Conservation (phyloP, 163 green algal genomes). For the Coccomyxa subellipsoidea region DNA sequence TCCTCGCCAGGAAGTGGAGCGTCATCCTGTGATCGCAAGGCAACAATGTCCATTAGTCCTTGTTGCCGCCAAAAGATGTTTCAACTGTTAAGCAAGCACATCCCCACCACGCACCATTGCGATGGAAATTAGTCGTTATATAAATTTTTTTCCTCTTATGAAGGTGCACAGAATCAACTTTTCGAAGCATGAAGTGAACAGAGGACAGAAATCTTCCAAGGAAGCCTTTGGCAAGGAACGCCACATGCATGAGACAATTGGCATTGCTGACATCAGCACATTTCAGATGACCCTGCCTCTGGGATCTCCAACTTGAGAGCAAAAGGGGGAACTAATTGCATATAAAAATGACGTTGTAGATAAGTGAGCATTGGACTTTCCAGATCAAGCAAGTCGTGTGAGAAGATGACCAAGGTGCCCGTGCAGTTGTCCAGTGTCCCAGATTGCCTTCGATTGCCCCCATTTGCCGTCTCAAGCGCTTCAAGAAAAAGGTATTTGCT, state of each 20-base stretch:
- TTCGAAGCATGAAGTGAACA: no score
- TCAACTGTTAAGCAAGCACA: not conserved
- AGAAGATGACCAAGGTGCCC: no score
- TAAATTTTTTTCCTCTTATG: no score
- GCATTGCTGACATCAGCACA: not conserved
- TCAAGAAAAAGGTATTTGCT: not conserved
- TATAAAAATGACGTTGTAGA: no score
- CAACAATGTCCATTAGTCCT: not conserved
- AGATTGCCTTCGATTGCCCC: not conserved
- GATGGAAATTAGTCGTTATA: not conserved
- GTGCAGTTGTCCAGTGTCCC: not conserved
- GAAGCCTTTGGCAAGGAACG: no score
- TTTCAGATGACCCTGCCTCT: not conserved
- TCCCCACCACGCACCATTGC: not conserved
- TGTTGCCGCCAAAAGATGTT: not conserved
- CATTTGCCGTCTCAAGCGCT: not conserved
- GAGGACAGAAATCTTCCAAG: no score
- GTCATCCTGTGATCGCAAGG: constrained; percentile 4
- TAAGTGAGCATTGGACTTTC: no score
- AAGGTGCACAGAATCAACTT: no score
- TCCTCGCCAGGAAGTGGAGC: constrained; percentile 13
- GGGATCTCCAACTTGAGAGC: no score
- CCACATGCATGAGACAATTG: not conserved
- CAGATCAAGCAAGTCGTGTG: no score
- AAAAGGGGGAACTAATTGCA: no score